A percentile compares a stretch with the other conserved stretches of the same genome.
Evolutionary conservation across 495 filamentous ascomycete species (phyloP).

Genomic region (Tuber melanosporum): DNA sequence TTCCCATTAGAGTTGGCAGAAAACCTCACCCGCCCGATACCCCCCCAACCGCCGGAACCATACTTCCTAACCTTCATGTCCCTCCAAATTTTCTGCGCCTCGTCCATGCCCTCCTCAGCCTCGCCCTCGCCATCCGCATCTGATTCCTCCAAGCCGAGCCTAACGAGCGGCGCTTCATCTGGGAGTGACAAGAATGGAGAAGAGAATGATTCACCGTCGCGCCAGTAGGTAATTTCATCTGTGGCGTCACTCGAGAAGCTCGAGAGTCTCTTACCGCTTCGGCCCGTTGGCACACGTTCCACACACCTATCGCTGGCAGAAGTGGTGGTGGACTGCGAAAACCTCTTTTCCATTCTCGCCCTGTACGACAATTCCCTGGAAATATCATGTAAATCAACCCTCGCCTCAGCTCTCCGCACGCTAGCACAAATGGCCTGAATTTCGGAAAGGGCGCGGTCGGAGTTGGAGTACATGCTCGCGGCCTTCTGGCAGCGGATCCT

Average conservation of each 20-base stretch:
- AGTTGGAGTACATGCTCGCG: constrained; percentile 31
- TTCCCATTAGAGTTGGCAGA: constrained; percentile 1
- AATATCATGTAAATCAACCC: constrained; percentile 17
- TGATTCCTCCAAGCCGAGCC: neutral
- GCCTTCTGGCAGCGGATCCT: constrained; percentile 24
- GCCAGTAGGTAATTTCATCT: neutral
- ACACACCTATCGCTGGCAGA: neutral
- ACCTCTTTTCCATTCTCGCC: constrained; percentile 23
- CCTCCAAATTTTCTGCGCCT: constrained; percentile 28
- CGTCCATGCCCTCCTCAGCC: constrained; percentile 5
- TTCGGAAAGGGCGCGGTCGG: constrained; percentile 18
- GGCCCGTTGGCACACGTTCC: neutral
- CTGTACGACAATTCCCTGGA: constrained; percentile 27
- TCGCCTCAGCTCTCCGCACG: neutral
- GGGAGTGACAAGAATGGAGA: neutral
- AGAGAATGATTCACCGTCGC: neutral
- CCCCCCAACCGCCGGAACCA: constrained; percentile 16
- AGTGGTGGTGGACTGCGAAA: neutral
- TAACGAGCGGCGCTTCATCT: neutral
- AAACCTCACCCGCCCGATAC: constrained; percentile 16
- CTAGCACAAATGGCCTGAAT: constrained; percentile 17
- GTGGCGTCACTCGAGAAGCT: neutral
- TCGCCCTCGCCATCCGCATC: neutral
- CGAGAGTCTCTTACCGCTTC: neutral
- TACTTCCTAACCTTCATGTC: constrained; percentile 26